Evolutionary conservation across 331 rosid genomes (phyloP).

Genomic region (Phaseolus coccineus): DNA sequence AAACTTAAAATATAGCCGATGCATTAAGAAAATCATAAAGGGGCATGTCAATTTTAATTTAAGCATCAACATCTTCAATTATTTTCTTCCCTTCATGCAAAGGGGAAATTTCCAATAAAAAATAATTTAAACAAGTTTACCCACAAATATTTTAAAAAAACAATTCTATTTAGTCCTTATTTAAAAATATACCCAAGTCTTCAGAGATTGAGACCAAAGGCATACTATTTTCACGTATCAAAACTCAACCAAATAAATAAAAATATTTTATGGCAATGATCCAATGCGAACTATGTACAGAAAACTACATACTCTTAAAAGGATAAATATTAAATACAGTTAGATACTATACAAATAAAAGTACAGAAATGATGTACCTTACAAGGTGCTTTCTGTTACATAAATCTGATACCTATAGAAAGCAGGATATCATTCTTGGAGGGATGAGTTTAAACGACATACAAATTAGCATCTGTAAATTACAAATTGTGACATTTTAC

Average conservation of each 20-base stretch:
- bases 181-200: no score
- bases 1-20: not conserved
- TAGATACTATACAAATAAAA: conserved; percentile 43
- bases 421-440: conserved; percentile 35
- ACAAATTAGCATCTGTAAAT: conserved; percentile 55
- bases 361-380: conserved; percentile 34
- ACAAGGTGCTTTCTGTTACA: conserved; percentile 31
- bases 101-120: not conserved
- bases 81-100: not conserved
- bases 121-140: not conserved
- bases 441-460: conserved; percentile 37
- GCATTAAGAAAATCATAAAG: not conserved
- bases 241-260: not conserved
- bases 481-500: conserved; percentile 64
- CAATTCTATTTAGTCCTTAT: not conserved
- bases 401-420: conserved; percentile 26
- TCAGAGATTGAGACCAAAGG: not conserved
- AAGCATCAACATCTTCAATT: not conserved
- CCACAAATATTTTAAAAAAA: not conserved
- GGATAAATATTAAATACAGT: conserved; percentile 31
- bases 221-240: not conserved
- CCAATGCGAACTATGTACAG: not conserved
- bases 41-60: not conserved
- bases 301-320: not conserved
- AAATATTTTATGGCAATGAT: not conserved